phyloP scores from a whole-genome alignment of 768 basidiomycete species.

The Dioszegia aurantiaca region DNA sequence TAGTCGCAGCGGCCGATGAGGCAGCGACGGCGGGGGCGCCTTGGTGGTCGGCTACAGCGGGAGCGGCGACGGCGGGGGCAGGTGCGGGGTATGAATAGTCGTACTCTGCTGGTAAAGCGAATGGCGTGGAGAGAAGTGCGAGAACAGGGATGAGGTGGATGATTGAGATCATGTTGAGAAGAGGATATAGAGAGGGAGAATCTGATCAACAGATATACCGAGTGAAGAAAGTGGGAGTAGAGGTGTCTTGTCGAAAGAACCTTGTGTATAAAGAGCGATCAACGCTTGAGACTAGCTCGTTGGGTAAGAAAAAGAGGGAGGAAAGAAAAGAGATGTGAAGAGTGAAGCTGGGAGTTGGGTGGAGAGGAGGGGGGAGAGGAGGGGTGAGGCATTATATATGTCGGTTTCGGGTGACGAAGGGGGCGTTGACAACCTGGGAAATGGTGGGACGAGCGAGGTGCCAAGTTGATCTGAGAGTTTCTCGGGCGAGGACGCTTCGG shows the following conservation, averaged over 20 bases:
- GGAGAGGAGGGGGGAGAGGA: not conserved
- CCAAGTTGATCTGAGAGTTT: no score
- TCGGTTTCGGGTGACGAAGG: not conserved
- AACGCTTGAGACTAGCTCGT: slow-evolving; percentile 1
- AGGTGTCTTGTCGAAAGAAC: slow-evolving; percentile 7
- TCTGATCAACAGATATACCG: slow-evolving; percentile 7
- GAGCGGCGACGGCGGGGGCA: not conserved
- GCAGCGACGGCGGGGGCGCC: not conserved
- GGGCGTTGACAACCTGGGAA: no score
- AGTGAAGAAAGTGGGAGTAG: not conserved
- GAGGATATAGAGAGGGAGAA: no score
- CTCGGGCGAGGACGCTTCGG: no score
- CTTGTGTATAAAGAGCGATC: not conserved
- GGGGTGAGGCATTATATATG: slow-evolving; percentile 7
- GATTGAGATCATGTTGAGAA: not conserved
- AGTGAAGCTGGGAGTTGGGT: no score
- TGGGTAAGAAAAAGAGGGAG: not conserved
- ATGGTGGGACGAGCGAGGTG: no score
- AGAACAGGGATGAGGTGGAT: slow-evolving; percentile 1
- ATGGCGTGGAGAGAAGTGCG: not conserved
- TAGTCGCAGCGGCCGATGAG: not conserved
- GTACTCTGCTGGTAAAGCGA: not conserved
- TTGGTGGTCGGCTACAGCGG: not conserved
- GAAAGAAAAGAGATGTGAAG: slow-evolving; percentile 2
- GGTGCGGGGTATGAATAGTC: not conserved